Conservation (phyloP, 495 filamentous ascomycete genomes). For the Neurospora sp. region DNA sequence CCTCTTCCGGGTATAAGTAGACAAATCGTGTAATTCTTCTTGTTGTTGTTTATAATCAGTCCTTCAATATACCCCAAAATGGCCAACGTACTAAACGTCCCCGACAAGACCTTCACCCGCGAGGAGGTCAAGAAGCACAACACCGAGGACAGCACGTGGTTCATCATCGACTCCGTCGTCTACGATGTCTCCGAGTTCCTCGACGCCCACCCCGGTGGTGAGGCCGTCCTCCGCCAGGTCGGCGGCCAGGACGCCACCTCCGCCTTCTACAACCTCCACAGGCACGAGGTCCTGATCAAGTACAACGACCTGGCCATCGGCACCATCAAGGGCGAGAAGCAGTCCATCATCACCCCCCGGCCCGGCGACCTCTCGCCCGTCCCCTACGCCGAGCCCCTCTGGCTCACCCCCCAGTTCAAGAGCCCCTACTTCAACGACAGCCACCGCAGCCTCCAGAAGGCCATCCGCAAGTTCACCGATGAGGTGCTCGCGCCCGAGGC, state of each 20-base stretch:
- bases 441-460: slow-evolving; percentile 60
- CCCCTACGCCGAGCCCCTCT: slow-evolving; percentile 73
- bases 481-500: slow-evolving; percentile 63
- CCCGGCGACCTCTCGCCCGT: slow-evolving; percentile 63
- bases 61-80: not conserved
- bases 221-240: slow-evolving; percentile 72
- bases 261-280: slow-evolving; percentile 89
- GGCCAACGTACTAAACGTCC: slow-evolving; percentile 8
- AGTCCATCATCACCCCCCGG: slow-evolving; percentile 61
- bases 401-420: slow-evolving; percentile 71
- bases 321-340: slow-evolving; percentile 60
- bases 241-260: slow-evolving; percentile 77
- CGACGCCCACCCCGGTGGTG: slow-evolving; percentile 82
- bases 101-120: slow-evolving; percentile 52
- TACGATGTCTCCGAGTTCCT: slow-evolving; percentile 92
- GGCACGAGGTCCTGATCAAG: slow-evolving; percentile 76
- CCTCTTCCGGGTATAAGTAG: not conserved
- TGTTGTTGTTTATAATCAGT: not conserved
- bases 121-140: slow-evolving; percentile 73
- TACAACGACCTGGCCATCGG: slow-evolving; percentile 70
- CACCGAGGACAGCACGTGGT: slow-evolving; percentile 65
- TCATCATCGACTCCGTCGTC: slow-evolving; percentile 81
- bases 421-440: slow-evolving; percentile 74
- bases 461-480: slow-evolving; percentile 66
- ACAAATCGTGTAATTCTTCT: not conserved